Evolutionary conservation across 2,329 filamentous ascomycete species (phyloP).

Genomic region (Paraphaeosphaeria minitans): DNA sequence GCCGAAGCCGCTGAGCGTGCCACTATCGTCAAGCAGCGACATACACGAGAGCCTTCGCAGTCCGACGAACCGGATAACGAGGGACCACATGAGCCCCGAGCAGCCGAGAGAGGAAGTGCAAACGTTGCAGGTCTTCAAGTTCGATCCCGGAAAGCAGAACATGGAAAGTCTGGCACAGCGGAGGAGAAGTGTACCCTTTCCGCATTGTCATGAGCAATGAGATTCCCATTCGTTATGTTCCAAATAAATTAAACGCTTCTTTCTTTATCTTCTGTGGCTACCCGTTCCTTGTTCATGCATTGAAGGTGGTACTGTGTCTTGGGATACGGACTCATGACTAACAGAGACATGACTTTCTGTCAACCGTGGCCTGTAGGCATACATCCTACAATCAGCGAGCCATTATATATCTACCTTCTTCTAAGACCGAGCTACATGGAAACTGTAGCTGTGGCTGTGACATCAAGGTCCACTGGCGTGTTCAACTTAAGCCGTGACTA

Average conservation of each 20-base stretch:
- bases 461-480: no score
- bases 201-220: constrained; percentile 11
- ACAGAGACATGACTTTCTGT: no score
- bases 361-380: no score
- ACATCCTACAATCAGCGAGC: no score
- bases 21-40: constrained; percentile 6
- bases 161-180: constrained; percentile 9
- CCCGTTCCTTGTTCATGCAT: background rate
- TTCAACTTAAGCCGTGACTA: no score
- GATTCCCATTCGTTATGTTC: constrained; percentile 1
- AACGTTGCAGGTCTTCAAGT: constrained; percentile 12
- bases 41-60: background rate
- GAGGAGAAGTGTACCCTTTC: constrained; percentile 10
- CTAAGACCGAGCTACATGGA: no score
- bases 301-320: background rate
- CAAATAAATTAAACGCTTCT: background rate
- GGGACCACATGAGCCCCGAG: constrained; percentile 11
- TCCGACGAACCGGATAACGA: constrained; percentile 6
- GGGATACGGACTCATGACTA: no score
- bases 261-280: background rate
- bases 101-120: constrained; percentile 10
- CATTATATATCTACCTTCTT: no score
- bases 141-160: constrained; percentile 11
- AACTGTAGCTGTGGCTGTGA: no score
- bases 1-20: constrained; percentile 6